These are phyloP conservation scores for Xerocomus brunneocitrinus DNA, from an alignment of 768 basidiomycete genomes.

Conservation along the genomic window DNA sequence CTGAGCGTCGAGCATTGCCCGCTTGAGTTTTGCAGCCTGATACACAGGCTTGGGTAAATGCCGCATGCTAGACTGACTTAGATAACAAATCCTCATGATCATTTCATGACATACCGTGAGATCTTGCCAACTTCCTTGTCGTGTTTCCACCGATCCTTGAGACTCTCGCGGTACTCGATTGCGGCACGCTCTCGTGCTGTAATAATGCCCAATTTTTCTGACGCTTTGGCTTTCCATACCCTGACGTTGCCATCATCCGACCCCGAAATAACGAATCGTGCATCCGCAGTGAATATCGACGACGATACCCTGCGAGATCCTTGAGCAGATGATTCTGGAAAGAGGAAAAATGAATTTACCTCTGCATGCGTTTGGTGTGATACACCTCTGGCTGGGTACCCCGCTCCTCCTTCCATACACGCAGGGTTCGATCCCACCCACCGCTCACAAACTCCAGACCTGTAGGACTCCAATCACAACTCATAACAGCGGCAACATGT, in stretches of 20 bases:
- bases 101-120: slow-evolving; percentile 53
- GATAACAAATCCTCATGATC: slow-evolving; percentile 1
- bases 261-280: slow-evolving; percentile 85
- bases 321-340: not conserved
- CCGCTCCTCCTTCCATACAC: slow-evolving; percentile 87
- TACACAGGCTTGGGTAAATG: slow-evolving; percentile 91
- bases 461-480: slow-evolving; percentile 96
- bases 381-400: slow-evolving; percentile 86
- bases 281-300: slow-evolving; percentile 82
- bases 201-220: slow-evolving; percentile 86
- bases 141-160: slow-evolving; percentile 85
- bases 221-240: slow-evolving; percentile 92
- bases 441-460: slow-evolving; percentile 95
- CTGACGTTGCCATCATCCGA: slow-evolving; percentile 95
- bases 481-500: slow-evolving; percentile 95
- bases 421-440: slow-evolving; percentile 91
- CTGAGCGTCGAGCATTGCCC: slow-evolving; percentile 86
- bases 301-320: slow-evolving; percentile 66
- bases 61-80: slow-evolving; percentile 47
- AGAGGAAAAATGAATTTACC: slow-evolving; percentile 40
- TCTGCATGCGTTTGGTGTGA: slow-evolving; percentile 98
- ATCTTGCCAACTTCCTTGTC: slow-evolving; percentile 80
- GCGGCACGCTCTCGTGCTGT: slow-evolving; percentile 87
- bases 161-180: slow-evolving; percentile 86
- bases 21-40: slow-evolving; percentile 81